Percentiles rank a stretch among this genome's conserved stretches.
phyloP scores from a whole-genome alignment of 148 eudicot species.

The Pouteria glomerata region DNA sequence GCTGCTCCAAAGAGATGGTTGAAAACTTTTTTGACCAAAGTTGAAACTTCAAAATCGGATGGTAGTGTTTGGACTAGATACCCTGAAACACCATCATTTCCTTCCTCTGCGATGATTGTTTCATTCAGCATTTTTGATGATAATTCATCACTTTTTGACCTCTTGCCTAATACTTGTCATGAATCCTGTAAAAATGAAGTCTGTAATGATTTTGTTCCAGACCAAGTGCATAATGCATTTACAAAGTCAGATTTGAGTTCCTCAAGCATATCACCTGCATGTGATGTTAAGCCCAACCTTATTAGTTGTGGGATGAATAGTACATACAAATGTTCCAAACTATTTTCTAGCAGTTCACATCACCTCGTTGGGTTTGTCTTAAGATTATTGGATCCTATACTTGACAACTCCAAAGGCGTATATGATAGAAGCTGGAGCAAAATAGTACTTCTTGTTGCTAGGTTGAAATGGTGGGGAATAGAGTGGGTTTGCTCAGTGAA shows the following conservation, averaged over 20 bases:
- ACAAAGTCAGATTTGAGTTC: conserved; percentile 18
- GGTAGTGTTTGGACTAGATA: conserved; percentile 47
- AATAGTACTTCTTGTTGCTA: conserved; percentile 50
- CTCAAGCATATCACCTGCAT: conserved; percentile 7
- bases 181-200: conserved; percentile 23
- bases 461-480: conserved; percentile 48
- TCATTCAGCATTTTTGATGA: conserved; percentile 61
- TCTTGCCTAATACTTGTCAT: conserved; percentile 24
- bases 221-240: conserved; percentile 17
- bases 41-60: conserved; percentile 39
- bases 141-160: conserved; percentile 36
- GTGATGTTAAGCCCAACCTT: conserved; percentile 13
- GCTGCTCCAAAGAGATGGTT: conserved; percentile 57
- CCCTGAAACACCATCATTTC: conserved; percentile 52
- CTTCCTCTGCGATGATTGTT: conserved; percentile 43
- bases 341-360: conserved; percentile 64
- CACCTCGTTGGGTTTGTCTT: conserved; percentile 70
- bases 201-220: conserved; percentile 15
- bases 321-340: conserved; percentile 49
- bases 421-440: conserved; percentile 21
- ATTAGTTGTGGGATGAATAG: conserved; percentile 18
- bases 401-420: conserved; percentile 17
- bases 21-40: conserved; percentile 61
- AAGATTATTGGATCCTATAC: conserved; percentile 20
- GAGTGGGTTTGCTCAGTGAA: conserved; percentile 73